These are phyloP conservation scores for Aspergillus novoparasiticus DNA, from an alignment of 2,329 filamentous ascomycete species.

Conservation along the genomic window DNA sequence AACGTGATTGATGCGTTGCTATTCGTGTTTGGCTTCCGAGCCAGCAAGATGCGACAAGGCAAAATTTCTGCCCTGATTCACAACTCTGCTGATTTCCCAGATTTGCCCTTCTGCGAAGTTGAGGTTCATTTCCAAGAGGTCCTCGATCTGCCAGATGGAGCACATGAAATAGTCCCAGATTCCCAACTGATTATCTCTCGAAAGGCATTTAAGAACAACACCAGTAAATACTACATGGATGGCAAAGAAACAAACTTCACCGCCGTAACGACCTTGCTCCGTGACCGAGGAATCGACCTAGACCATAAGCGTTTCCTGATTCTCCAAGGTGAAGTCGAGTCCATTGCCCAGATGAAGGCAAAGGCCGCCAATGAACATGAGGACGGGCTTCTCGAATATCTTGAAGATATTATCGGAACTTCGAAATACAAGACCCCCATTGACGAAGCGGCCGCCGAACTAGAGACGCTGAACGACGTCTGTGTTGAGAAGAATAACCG, in stretches of 20 bases:
- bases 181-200: constrained; percentile 87
- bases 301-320: constrained; percentile 99
- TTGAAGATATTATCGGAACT: constrained; percentile 98
- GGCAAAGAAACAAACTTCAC: constrained; percentile 89
- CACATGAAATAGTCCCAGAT: constrained; percentile 75
- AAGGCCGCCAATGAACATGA: constrained; percentile 95
- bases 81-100: constrained; percentile 84
- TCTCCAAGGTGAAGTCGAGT: constrained; percentile 95
- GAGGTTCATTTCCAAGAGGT: constrained; percentile 97
- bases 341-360: constrained; percentile 98
- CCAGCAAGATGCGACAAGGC: constrained; percentile 98
- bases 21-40: constrained; percentile 98
- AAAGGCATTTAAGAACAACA: constrained; percentile 95
- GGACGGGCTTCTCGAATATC: constrained; percentile 91
- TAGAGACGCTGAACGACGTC: constrained; percentile 90
- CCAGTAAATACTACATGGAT: constrained; percentile 98
- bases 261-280: constrained; percentile 81
- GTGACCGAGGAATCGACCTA: constrained; percentile 86
- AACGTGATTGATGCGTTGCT: constrained; percentile 98
- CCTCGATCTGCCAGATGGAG: constrained; percentile 78
- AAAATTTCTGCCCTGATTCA: constrained; percentile 98
- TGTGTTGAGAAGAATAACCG: constrained; percentile 93
- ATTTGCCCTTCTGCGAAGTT: constrained; percentile 90
- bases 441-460: constrained; percentile 86
- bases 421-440: constrained; percentile 98